Base-by-base conservation (phyloP, 2,329 filamentous ascomycete genomes). In the Diaporthe vexans region DNA sequence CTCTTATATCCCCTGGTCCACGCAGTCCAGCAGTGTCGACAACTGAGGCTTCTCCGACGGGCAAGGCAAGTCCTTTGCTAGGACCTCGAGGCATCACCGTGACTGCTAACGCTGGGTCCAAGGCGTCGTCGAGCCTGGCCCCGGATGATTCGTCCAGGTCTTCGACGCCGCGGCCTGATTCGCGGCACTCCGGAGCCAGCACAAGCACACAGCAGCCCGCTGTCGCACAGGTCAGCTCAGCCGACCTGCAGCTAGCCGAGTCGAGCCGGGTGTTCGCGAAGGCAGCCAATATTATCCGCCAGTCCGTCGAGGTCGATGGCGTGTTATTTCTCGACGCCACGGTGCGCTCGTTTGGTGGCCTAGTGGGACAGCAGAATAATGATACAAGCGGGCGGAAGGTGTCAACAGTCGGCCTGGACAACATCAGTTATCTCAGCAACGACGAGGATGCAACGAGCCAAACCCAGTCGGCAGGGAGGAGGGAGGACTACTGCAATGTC, bases 261-360 rank as follows among this genome's bases (percentile, higher is more conserved):
- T 67, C 58, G 11, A 73, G 74, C n/a, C 74, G 58, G 13, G 72
- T 75, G 21, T 75, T 75, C 21, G 57, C 74, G 6, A 75, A 75
- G 52, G 87, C 86, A 8, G 83, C 85, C 15, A 83, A 83, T 43
- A 79, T 87, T n/a, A 80, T 88, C 19, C 79, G 84, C 9, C 81
- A 86, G 58, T 84, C 84, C 1, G 79, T 87, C 9, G 83, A 84
- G 29, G 82, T 84, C 0, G 85, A 87, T 33, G 86, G 86, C 0
- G 79, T 81, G 5, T 54, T 82, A 4, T 83, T 83, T 68, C 76
- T 84, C 0, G 82, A 84, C 71, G 83, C 82, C 7, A 80, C 77
- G 15, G 78, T 82, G n/a, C 77, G 76, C 2, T 78, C 79, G 0
- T 81, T 79, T 37, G 80, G 81, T 11, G 80, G 79, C 4, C 57